Conservation (phyloP, 768 basidiomycete species). For the Tricholoma sp. region DNA sequence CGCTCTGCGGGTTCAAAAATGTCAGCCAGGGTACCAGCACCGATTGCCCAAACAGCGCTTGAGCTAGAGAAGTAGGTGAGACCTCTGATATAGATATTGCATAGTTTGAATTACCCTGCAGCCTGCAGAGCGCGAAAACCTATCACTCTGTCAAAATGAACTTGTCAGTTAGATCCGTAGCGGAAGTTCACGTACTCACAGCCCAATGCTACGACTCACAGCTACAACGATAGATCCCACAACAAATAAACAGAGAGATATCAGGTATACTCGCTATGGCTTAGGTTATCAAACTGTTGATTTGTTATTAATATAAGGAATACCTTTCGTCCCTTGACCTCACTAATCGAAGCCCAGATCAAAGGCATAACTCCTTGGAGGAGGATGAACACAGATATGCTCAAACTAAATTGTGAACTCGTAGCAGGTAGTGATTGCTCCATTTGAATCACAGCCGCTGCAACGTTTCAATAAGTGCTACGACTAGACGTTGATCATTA, state of each 20-base stretch:
- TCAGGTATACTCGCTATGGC: conserved; percentile 47
- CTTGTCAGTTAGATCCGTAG: not conserved
- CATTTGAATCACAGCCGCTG: conserved; percentile 40
- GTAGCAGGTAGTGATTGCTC: conserved; percentile 56
- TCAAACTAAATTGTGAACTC: conserved; percentile 57
- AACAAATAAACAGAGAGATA: conserved; percentile 44
- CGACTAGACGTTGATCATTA: not conserved
- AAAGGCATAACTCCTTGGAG: conserved; percentile 45
- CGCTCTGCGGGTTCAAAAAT: conserved; percentile 46
- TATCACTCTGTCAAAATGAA: conserved; percentile 39
- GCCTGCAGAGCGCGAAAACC: conserved; percentile 69
- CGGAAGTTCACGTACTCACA: conserved; percentile 25
- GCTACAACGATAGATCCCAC: conserved; percentile 55
- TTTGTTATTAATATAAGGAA: conserved; percentile 7
- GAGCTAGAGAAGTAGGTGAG: conserved; percentile 7
- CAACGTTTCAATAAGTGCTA: not conserved
- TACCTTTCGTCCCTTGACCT: conserved; percentile 68
- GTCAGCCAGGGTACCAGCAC: conserved; percentile 75
- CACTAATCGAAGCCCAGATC: too few relatives aligned
- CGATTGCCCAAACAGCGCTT: conserved; percentile 41
- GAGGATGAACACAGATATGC: conserved; percentile 67
- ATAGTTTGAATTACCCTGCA: conserved; percentile 39
- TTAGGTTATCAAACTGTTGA: not conserved
- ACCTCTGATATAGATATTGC: not conserved
- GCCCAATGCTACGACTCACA: conserved; percentile 44